A percentile compares a stretch with the other conserved stretches of the same genome.
phyloP scores from a whole-genome alignment of 2,329 filamentous ascomycete genomes.

The Cadophora malorum region DNA sequence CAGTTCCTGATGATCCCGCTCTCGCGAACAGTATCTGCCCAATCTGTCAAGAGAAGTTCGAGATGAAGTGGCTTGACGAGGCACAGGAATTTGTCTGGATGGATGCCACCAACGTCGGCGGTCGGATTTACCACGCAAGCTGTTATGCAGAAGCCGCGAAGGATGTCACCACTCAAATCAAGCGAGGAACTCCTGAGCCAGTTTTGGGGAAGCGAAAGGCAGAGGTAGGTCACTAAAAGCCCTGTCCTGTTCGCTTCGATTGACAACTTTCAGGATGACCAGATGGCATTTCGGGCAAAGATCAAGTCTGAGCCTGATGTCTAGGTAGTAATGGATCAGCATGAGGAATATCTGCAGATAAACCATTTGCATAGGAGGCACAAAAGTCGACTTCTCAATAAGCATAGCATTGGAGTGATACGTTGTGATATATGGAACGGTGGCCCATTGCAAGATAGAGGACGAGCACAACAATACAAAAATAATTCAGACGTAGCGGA shows the following conservation, averaged over 20 bases:
- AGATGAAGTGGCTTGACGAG: conserved; percentile 89
- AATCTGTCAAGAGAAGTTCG: conserved; percentile 95
- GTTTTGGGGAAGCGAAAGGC: conserved; percentile 78
- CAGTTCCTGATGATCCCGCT: conserved; percentile 79
- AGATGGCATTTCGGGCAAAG: conserved; percentile 40
- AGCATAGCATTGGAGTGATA: conserved; percentile 32
- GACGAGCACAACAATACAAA: conserved; percentile 4
- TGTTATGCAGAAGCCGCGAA: conserved; percentile 85
- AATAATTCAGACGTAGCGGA: conserved; percentile 15
- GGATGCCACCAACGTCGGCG: conserved; percentile 80
- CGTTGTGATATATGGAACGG: not conserved
- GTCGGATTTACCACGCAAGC: conserved; percentile 85
- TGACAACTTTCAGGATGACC: conserved; percentile 40
- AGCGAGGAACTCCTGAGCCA: conserved; percentile 65
- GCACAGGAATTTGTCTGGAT: conserved; percentile 97
- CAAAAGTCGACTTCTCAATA: conserved; percentile 5
- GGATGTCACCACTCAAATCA: conserved; percentile 58
- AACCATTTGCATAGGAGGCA: conserved; percentile 11
- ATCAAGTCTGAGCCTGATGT: conserved; percentile 42
- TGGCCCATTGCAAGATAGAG: not conserved
- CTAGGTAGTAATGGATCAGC: conserved; percentile 4
- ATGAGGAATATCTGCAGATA: not conserved
- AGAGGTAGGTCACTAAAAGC: conserved; percentile 53
- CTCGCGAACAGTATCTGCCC: conserved; percentile 82
- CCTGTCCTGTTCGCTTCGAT: not conserved